These are phyloP conservation scores for Vaccinium myrtillus DNA, from an alignment of 148 eudicot species.

Conservation along the genomic window DNA sequence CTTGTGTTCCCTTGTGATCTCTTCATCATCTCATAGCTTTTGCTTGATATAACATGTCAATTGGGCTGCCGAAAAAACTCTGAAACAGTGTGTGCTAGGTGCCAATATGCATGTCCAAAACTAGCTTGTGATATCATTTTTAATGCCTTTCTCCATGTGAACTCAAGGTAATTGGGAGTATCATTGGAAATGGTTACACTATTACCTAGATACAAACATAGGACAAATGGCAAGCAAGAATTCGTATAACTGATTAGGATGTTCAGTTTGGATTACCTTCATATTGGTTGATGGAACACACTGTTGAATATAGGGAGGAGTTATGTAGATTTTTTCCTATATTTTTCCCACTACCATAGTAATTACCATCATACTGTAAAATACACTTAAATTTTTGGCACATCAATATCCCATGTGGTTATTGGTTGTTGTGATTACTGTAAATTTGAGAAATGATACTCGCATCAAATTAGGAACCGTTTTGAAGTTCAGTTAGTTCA, in stretches of 20 bases:
- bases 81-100: neutral
- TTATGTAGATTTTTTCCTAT: neutral
- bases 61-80: neutral
- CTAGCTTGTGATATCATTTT: neutral
- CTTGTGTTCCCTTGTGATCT: neutral
- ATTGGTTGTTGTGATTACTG: neutral
- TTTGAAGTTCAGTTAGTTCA: neutral
- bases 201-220: neutral
- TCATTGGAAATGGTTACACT: neutral
- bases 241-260: neutral
- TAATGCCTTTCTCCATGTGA: neutral
- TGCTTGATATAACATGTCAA: neutral
- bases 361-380: neutral
- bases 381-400: neutral
- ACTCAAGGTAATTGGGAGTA: neutral
- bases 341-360: neutral
- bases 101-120: slow-evolving; percentile 1
- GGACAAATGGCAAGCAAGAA: neutral
- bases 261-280: neutral
- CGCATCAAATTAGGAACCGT: neutral
- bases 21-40: slow-evolving; percentile 1
- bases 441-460: neutral
- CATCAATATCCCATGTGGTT: neutral
- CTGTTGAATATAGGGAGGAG: neutral
- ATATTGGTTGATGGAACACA: neutral